Base-by-base conservation (phyloP, 2,329 filamentous ascomycete genomes). In the Ascochyta fabae region DNA sequence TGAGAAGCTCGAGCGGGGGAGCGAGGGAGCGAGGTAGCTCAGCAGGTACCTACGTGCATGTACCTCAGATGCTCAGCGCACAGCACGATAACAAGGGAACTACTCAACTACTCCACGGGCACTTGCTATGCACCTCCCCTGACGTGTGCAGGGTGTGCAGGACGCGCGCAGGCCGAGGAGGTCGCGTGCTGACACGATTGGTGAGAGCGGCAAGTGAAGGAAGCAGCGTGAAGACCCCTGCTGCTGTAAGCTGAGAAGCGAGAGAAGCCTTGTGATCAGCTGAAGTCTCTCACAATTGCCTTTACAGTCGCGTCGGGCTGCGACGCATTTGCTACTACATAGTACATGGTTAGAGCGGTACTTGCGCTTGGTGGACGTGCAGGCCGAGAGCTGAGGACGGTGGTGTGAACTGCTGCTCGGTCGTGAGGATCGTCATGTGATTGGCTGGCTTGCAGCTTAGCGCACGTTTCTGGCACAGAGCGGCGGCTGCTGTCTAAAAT, bases 361-460 rank as follows among this genome's bases (percentile, higher is more conserved):
- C 16, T 31, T 31, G 31, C 36, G 45, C 33, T 49, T 35, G 46
- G 29, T 45, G 52, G 46, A 38, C n/a, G 35, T 33, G 38, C 35
- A 44, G 34, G 35, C 52, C 52, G 46, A 45, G 39, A 22, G 41
- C 52, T 49, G 46, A 41, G n/a, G 10, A 29, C 19, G 36, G 42
- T 59, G 48, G 42, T 55, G 58, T 63, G 62, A 60, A 57, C 53
- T 58, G 46, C 26, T 44, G 57, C 47, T 56, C 47, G 39, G 40
- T 33, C 27, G 24, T 36, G 50, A 52, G 50, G n/a, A 44, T 38
- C 29, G 59, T 38, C 35, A 42, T 40, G 23, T 59, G 29, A 60
- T 65, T 66, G 65, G 63, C 7, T 56, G 24, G 24, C 24, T 26
- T 15, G 22, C 31, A 23, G 12, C 26, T 44, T 59, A 61, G 56